These are phyloP conservation scores for Cystobasidium ongulense DNA, from an alignment of 768 basidiomycete genomes.

Conservation along the genomic window DNA sequence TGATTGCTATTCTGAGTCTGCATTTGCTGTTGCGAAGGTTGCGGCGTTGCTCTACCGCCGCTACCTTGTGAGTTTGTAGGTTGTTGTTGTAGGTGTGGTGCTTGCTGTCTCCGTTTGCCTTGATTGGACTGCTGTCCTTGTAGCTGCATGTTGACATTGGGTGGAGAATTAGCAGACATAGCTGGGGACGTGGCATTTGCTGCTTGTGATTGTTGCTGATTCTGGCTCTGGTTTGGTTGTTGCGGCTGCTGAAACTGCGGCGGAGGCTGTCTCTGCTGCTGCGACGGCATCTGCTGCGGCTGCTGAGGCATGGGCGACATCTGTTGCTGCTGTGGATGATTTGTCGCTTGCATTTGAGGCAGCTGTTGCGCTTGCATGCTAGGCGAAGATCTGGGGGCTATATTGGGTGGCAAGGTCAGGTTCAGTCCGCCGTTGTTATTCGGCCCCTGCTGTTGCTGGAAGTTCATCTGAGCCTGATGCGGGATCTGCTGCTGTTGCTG, in stretches of 20 bases:
- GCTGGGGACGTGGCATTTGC: conserved; percentile 6
- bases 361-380: conserved; percentile 4
- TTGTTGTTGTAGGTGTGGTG: neutral
- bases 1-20: conserved; percentile 1
- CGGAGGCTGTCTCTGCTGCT: neutral
- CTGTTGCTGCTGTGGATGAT: conserved; percentile 13
- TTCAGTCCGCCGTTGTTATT: neutral
- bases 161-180: neutral
- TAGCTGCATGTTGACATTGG: neutral
- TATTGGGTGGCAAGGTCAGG: neutral
- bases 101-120: neutral
- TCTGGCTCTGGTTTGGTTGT: neutral
- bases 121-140: neutral
- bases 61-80: neutral
- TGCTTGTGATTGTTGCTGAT: neutral
- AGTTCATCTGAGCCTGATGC: neutral
- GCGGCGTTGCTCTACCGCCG: neutral
- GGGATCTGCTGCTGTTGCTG: conserved; percentile 28
- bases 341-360: conserved; percentile 14
- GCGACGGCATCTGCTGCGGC: neutral
- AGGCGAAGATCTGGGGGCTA: neutral
- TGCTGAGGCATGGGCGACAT: conserved; percentile 15
- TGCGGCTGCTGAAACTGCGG: neutral
- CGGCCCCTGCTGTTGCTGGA: neutral
- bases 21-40: neutral